Conservation (phyloP, 129 eudicot species). For the Tagetes erecta region DNA sequence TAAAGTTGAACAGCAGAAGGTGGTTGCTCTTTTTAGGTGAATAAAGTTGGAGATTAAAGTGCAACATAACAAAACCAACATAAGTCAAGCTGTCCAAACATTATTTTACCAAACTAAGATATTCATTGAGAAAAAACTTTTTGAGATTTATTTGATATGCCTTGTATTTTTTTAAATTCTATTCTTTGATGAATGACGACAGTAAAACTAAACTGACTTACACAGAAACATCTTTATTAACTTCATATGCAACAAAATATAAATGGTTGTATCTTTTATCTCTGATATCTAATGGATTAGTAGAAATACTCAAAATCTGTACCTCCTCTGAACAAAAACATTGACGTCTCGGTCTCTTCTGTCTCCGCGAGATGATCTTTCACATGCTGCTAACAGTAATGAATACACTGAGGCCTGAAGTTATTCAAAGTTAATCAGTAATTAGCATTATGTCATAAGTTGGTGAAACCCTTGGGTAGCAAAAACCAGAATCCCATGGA, state of each 20-base stretch:
- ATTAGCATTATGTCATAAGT: neutral
- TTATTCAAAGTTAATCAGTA: neutral
- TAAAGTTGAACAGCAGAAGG: neutral
- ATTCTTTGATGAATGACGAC: constrained; percentile 10
- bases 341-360: constrained; percentile 85
- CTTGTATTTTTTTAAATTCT: neutral
- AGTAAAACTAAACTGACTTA: constrained; percentile 13
- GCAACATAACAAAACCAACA: constrained; percentile 9
- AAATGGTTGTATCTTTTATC: neutral
- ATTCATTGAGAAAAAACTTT: neutral
- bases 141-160: constrained; percentile 4
- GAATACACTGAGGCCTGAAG: constrained; percentile 88
- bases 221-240: constrained; percentile 22
- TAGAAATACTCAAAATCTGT: neutral
- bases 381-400: constrained; percentile 85
- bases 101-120: constrained; percentile 7
- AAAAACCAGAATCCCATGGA: constrained; percentile 18
- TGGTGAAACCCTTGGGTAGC: neutral
- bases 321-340: constrained; percentile 92
- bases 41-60: constrained; percentile 1
- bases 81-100: neutral
- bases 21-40: neutral
- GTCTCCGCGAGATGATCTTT: constrained; percentile 88
- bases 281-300: neutral
- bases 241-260: constrained; percentile 14